Evolutionary conservation across 2,329 filamentous ascomycete genomes (phyloP), one percentile per base, ranked within the genome.

Genomic region (Fusarium sp.): DNA sequence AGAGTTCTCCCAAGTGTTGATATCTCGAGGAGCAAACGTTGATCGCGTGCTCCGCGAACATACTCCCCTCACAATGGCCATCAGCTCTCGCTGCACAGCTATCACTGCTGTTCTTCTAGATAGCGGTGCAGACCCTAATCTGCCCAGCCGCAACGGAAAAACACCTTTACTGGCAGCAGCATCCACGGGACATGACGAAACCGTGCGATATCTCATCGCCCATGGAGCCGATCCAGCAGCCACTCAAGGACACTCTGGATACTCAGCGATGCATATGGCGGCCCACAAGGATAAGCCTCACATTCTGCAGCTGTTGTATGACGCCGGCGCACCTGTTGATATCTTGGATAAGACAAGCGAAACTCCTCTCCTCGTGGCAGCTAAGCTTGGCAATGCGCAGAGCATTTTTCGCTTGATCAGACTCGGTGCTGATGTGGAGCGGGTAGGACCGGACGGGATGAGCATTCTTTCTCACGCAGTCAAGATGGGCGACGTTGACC

Each of bases 401-500:
- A 79, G 77, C 45, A 70, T 76, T 18, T 62, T 73, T 39, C 71
- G 71, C 32, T 45, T 79, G 53, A 75, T 79, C 51, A 72, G 76
- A 13, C 70, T 79, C 14, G 77, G 77, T 32, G 77, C 77, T 30
- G 77, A 79, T 61, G 69, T 66, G 26, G 77, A 79, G 42, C 74
- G 77, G 30, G 68, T 79, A 26, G 77, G 77, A 3, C 68, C 68
- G 26, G 77, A 79, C 36, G 78, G 76, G 18, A 78, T 80, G 75
- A 77, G 76, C 50, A 78, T 80, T 42, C 75, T 80, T 28, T 73
- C 77, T 28, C 75, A 80, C 50, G 78, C 77, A 24, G 78, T 80
- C 32, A 78, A 78, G 42, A 62, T 76, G 24, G 75, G 75, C 13
- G 74, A 78, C 17, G 36, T 75, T 38, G 68, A 72, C 24, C 59